Percentiles rank a stretch among this genome's conserved stretches.
Evolutionary conservation across 306 rosid species (phyloP).

Genomic region (Quercus alba): DNA sequence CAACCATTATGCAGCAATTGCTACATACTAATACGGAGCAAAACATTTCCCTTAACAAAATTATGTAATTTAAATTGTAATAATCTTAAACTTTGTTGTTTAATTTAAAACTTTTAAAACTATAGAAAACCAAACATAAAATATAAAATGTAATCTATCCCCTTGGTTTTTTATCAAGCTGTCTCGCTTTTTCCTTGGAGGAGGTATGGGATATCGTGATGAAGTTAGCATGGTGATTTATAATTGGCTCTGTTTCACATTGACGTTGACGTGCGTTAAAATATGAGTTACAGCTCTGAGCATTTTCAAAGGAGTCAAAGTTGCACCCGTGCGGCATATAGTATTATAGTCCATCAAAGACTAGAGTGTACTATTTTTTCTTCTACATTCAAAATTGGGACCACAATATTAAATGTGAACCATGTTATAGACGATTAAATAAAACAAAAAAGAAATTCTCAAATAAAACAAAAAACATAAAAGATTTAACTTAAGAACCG

Average conservation of each 20-base stretch:
- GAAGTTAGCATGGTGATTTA: not conserved
- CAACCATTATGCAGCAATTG: too few relatives aligned
- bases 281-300: constrained; percentile 5
- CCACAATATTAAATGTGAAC: not conserved
- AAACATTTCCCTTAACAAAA: too few relatives aligned
- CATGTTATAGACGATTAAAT: too few relatives aligned
- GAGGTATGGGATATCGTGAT: not conserved
- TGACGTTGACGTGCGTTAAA: not conserved
- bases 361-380: not conserved
- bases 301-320: constrained; percentile 29
- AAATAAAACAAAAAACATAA: too few relatives aligned
- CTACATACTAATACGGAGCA: too few relatives aligned
- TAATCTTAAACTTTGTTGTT: too few relatives aligned
- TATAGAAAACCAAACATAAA: too few relatives aligned
- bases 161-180: not conserved
- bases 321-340: constrained; percentile 36
- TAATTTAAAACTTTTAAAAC: too few relatives aligned
- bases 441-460: too few relatives aligned
- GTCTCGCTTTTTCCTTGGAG: not conserved
- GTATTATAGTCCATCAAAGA: not conserved
- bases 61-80: too few relatives aligned
- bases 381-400: not conserved
- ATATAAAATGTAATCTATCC: too few relatives aligned
- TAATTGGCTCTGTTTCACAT: constrained; percentile 5
- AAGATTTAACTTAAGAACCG: too few relatives aligned